A percentile compares a stretch with the other conserved stretches of the same genome.
These are phyloP conservation scores for Populus tremula DNA, from an alignment of 345 rosid species.

Conservation along the genomic window DNA sequence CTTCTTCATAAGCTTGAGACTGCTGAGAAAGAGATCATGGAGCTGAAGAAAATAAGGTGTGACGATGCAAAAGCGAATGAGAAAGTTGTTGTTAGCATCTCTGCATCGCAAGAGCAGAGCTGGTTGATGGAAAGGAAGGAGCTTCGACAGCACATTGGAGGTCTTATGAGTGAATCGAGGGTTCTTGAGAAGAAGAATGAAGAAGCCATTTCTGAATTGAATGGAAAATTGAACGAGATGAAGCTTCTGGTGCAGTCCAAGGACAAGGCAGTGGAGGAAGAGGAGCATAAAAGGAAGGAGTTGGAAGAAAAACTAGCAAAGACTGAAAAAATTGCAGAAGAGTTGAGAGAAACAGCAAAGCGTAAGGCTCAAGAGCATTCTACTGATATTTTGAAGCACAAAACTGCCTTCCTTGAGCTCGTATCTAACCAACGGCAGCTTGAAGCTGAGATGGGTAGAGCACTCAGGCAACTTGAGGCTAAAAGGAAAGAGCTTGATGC, in stretches of 20 bases:
- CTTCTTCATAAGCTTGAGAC: slow-evolving; percentile 50
- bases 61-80: slow-evolving; percentile 94
- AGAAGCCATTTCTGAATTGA: slow-evolving; percentile 43
- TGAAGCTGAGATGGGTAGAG: slow-evolving; percentile 81
- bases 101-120: slow-evolving; percentile 78
- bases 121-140: slow-evolving; percentile 73
- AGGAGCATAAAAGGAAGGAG: slow-evolving; percentile 46
- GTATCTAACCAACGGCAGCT: slow-evolving; percentile 87
- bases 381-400: slow-evolving; percentile 73
- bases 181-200: slow-evolving; percentile 45
- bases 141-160: slow-evolving; percentile 55
- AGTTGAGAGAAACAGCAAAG: slow-evolving; percentile 53
- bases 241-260: slow-evolving; percentile 50
- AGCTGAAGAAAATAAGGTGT: slow-evolving; percentile 55
- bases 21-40: slow-evolving; percentile 56
- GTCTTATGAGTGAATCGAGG: slow-evolving; percentile 55
- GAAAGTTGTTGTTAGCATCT: slow-evolving; percentile 81
- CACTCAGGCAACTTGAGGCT: slow-evolving; percentile 62
- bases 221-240: slow-evolving; percentile 53
- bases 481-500: slow-evolving; percentile 53
- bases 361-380: slow-evolving; percentile 65
- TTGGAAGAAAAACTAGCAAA: slow-evolving; percentile 53
- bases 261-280: slow-evolving; percentile 53
- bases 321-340: slow-evolving; percentile 47
- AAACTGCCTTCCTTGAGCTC: slow-evolving; percentile 85